Conservation (phyloP, 2,329 filamentous ascomycete genomes). For the Verticillium longisporum region DNA sequence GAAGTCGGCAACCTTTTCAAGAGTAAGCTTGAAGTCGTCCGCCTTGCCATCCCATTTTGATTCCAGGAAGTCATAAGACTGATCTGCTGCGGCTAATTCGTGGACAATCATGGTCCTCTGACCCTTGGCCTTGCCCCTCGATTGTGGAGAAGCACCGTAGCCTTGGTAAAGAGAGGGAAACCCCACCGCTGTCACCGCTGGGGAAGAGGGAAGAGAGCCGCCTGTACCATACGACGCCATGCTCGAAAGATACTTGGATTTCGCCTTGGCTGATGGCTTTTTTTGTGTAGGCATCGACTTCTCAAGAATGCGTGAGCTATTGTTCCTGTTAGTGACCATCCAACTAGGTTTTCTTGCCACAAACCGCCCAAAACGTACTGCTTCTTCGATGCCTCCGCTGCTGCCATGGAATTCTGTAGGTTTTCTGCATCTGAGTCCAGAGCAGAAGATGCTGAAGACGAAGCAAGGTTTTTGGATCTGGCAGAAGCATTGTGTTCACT, state of each 20-base stretch:
- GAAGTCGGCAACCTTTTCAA: conserved; percentile 53
- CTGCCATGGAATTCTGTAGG: conserved; percentile 37
- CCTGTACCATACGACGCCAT: conserved; percentile 25
- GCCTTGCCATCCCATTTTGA: conserved; percentile 43
- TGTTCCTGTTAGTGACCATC: conserved; percentile 17
- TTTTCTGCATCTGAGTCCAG: conserved; percentile 43
- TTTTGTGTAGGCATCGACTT: conserved; percentile 21
- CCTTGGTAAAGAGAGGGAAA: conserved; percentile 47
- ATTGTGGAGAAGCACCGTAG: conserved; percentile 42
- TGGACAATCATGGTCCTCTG: conserved; percentile 50
- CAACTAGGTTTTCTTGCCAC: conserved; percentile 4
- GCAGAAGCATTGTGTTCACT: neutral
- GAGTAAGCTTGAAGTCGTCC: conserved; percentile 44
- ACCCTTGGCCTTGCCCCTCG: conserved; percentile 46
- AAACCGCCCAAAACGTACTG: conserved; percentile 20
- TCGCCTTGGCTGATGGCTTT: conserved; percentile 28
- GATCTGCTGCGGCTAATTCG: conserved; percentile 49
- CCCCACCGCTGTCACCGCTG: conserved; percentile 44
- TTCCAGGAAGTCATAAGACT: conserved; percentile 40
- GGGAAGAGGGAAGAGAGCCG: conserved; percentile 46
- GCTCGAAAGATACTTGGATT: conserved; percentile 34
- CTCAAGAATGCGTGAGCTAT: conserved; percentile 25
- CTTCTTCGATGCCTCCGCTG: conserved; percentile 34
- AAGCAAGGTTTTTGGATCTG: conserved; percentile 3
- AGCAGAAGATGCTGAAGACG: conserved; percentile 29